Conservation (phyloP, 805 yeast genomes). For the Saturnispora diversa region DNA sequence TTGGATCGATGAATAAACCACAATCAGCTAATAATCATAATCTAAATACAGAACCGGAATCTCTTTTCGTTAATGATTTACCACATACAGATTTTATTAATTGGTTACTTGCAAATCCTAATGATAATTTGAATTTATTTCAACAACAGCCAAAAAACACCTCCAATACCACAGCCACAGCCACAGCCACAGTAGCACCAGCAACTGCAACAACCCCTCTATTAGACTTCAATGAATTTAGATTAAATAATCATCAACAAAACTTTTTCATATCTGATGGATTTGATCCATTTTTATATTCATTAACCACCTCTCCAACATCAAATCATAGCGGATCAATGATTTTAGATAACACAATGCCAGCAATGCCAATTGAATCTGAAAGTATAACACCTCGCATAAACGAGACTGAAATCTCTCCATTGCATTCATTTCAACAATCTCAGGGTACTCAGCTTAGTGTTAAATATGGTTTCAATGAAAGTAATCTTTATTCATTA, state of each 20-base stretch:
- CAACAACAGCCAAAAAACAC: no score
- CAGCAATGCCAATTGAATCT: not conserved
- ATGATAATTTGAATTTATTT: not conserved
- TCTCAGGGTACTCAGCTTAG: constrained; percentile 15
- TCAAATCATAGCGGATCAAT: constrained; percentile 10
- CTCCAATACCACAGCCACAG: no score
- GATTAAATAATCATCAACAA: constrained; percentile 22
- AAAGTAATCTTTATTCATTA: constrained; percentile 13
- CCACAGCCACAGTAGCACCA: no score
- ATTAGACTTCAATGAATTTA: constrained; percentile 22
- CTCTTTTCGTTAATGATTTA: not conserved
- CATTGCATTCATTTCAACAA: constrained; percentile 13
- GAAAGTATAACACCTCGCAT: no score
- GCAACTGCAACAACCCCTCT: constrained; percentile 10
- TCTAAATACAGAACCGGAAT: no score
- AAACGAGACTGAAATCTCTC: not conserved
- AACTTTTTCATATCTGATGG: constrained; percentile 28
- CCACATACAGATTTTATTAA: constrained; percentile 20
- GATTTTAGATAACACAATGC: not conserved
- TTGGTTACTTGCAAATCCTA: constrained; percentile 23
- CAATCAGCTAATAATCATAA: no score
- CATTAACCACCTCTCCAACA: constrained; percentile 19
- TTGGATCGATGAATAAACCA: no score
- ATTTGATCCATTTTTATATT: constrained; percentile 17
- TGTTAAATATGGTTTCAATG: constrained; percentile 5